These are phyloP conservation scores for Westerdykella ornata DNA, from an alignment of 2,329 filamentous ascomycete species.

Conservation along the genomic window DNA sequence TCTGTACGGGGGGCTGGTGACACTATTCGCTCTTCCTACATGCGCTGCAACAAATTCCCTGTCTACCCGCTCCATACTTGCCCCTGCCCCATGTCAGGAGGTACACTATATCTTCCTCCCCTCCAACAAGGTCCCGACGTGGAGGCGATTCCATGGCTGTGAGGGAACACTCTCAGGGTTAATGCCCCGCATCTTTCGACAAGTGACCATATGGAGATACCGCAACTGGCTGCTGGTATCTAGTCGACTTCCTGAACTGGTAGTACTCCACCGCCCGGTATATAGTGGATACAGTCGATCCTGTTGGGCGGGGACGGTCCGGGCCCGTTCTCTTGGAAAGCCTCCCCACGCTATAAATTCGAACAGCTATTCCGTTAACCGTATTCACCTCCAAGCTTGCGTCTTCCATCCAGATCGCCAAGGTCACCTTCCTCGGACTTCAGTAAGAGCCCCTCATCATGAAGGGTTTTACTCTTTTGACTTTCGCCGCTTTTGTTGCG, in stretches of 20 bases:
- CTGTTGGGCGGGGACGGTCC: constrained; percentile 6
- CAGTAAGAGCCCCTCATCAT: constrained; percentile 12
- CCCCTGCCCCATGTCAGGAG: too few relatives aligned
- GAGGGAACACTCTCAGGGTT: constrained; percentile 1
- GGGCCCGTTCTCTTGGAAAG: constrained; percentile 4
- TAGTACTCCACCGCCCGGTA: constrained; percentile 16
- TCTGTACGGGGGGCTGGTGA: too few relatives aligned
- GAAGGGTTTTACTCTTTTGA: constrained; percentile 24
- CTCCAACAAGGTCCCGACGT: too few relatives aligned
- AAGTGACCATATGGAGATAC: constrained; percentile 15
- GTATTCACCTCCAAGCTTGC: not conserved
- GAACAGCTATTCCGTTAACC: not conserved
- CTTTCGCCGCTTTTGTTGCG: constrained; percentile 22
- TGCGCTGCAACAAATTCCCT: too few relatives aligned
- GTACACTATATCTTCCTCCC: too few relatives aligned
- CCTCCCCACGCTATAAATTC: constrained; percentile 20
- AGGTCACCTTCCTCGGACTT: constrained; percentile 2
- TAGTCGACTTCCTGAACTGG: constrained; percentile 19
- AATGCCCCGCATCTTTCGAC: constrained; percentile 13
- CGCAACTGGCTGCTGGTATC: not conserved
- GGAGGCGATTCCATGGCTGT: too few relatives aligned
- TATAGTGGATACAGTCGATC: constrained; percentile 10
- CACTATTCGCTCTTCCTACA: too few relatives aligned
- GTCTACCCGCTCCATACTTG: too few relatives aligned
- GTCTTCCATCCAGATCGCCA: constrained; percentile 3